phyloP scores from a whole-genome alignment of 1,284 basidiomycete genomes.

The Gomphus sp. region DNA sequence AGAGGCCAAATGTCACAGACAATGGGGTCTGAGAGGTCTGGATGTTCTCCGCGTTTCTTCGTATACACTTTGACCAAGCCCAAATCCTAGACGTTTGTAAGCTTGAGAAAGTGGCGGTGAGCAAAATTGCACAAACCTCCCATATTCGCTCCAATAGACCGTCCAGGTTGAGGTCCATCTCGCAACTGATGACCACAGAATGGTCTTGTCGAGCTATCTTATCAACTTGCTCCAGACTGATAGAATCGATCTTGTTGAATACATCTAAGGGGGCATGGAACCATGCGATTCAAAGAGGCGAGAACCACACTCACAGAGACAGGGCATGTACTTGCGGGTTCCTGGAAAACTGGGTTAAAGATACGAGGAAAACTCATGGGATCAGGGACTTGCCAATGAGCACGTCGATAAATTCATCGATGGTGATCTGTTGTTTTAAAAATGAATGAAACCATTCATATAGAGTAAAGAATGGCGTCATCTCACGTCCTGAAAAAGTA shows the following conservation, averaged over 20 bases:
- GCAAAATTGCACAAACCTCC: slow-evolving; percentile 34
- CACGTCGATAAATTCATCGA: slow-evolving; percentile 96
- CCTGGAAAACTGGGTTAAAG: slow-evolving; percentile 31
- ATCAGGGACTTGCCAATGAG: slow-evolving; percentile 56
- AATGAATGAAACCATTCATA: neutral
- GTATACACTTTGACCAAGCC: slow-evolving; percentile 90
- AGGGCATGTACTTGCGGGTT: slow-evolving; percentile 92
- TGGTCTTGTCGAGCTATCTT: slow-evolving; percentile 82
- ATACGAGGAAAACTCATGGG: neutral
- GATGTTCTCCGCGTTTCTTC: slow-evolving; percentile 90
- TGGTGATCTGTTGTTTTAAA: slow-evolving; percentile 60
- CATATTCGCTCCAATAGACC: slow-evolving; percentile 87
- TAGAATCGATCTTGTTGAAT: slow-evolving; percentile 92
- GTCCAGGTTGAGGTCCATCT: slow-evolving; percentile 83
- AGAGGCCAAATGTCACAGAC: neutral
- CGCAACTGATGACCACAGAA: slow-evolving; percentile 90
- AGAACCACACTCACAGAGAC: slow-evolving; percentile 50
- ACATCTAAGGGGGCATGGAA: slow-evolving; percentile 48
- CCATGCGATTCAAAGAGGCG: slow-evolving; percentile 6
- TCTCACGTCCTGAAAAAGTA: slow-evolving; percentile 51
- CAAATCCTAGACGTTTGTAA: slow-evolving; percentile 35
- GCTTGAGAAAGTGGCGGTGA: neutral
- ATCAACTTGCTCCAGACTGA: slow-evolving; percentile 86
- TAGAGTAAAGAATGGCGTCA: neutral
- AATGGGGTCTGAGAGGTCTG: slow-evolving; percentile 89